phyloP scores from a whole-genome alignment of 2,329 filamentous ascomycete genomes.

The Cladosporium sp. region DNA sequence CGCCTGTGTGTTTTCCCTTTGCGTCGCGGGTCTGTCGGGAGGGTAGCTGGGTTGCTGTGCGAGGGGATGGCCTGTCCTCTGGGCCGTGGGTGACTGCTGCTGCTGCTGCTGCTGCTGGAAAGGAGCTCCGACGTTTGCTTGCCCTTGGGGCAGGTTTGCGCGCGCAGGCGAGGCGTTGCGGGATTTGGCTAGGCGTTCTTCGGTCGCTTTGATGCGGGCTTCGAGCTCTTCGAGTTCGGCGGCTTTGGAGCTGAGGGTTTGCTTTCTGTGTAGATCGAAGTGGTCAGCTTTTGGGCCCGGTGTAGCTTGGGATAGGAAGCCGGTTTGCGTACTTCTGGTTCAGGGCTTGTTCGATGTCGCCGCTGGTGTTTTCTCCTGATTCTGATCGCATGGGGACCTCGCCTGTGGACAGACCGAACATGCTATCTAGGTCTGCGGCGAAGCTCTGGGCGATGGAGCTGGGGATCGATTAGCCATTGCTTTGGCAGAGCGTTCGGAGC shows the following conservation, averaged over 20 bases:
- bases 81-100: conserved; percentile 5
- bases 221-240: conserved; percentile 85
- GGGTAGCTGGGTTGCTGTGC: conserved; percentile 30
- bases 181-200: conserved; percentile 63
- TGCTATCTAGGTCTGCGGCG: conserved; percentile 79
- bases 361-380: conserved; percentile 32
- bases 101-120: conserved; percentile 15
- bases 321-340: conserved; percentile 70
- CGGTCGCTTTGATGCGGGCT: conserved; percentile 78
- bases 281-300: background rate
- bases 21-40: conserved; percentile 27
- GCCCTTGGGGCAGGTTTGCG: background rate
- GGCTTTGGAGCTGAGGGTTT: conserved; percentile 70
- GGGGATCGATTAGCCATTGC: conserved; percentile 21
- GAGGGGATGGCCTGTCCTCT: conserved; percentile 22
- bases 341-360: conserved; percentile 68
- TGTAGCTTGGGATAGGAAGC: background rate
- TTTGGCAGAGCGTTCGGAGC: background rate
- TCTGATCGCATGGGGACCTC: conserved; percentile 45
- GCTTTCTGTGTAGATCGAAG: conserved; percentile 62
- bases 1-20: conserved; percentile 26
- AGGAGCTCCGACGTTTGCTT: conserved; percentile 24
- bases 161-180: conserved; percentile 31
- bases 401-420: conserved; percentile 78
- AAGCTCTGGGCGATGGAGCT: conserved; percentile 88